phyloP scores from a whole-genome alignment of 768 basidiomycete genomes.

The Tricholoma sp. region DNA sequence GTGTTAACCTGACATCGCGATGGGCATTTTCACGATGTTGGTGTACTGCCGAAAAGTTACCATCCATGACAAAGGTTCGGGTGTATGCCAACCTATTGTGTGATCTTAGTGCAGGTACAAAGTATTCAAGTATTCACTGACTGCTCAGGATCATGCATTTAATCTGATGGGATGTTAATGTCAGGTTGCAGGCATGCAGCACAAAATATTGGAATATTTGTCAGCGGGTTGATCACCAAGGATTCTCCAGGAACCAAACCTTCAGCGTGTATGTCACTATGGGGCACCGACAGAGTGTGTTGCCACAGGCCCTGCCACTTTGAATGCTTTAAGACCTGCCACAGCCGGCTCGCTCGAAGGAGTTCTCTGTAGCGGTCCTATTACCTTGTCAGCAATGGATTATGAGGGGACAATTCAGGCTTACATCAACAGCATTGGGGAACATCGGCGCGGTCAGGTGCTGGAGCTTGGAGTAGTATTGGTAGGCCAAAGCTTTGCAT shows the following conservation, averaged over 20 bases:
- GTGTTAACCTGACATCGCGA: not conserved
- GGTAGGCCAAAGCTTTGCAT: conserved; percentile 12
- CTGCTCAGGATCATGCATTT: conserved; percentile 8
- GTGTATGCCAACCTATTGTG: not conserved
- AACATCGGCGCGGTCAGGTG: conserved; percentile 1
- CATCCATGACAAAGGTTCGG: conserved; percentile 8
- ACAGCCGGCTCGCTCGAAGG: conserved; percentile 6
- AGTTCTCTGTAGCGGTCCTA: conserved; percentile 11
- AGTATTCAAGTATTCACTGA: not conserved
- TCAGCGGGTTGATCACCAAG: not conserved
- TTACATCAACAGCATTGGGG: not conserved
- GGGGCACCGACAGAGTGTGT: too few relatives aligned
- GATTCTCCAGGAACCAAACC: conserved; percentile 2
- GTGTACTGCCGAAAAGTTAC: conserved; percentile 17
- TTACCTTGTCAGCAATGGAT: not conserved
- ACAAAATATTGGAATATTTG: conserved; percentile 16
- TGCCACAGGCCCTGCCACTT: not conserved
- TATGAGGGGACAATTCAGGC: not conserved
- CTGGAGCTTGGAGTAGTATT: conserved; percentile 10
- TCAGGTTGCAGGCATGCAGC: conserved; percentile 21
- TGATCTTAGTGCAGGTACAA: not conserved
- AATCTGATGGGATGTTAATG: conserved; percentile 18
- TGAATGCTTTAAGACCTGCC: conserved; percentile 13
- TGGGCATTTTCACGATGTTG: not conserved
- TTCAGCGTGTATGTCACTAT: too few relatives aligned